A percentile compares a stretch with the other conserved stretches of the same genome.
phyloP scores from a whole-genome alignment of 495 filamentous ascomycete species.

The Aspergillus saccharolyticus region DNA sequence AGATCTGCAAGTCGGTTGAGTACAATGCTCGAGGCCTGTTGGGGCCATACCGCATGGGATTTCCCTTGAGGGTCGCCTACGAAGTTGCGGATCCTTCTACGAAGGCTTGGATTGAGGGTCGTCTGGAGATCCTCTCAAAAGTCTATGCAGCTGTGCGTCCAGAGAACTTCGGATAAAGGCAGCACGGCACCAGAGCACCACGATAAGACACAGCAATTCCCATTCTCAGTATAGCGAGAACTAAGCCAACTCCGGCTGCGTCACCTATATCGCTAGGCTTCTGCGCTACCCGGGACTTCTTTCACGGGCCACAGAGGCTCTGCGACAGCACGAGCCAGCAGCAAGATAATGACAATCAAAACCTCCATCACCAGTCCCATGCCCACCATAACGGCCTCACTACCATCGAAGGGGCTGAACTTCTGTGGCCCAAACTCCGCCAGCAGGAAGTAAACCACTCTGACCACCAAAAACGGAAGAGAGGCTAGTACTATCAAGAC shows the following conservation, averaged over 20 bases:
- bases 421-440: slow-evolving; percentile 20
- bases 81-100: slow-evolving; percentile 27
- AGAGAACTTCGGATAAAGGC: slow-evolving; percentile 15
- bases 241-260: no score
- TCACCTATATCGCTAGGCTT: background rate
- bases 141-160: slow-evolving; percentile 24
- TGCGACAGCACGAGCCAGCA: slow-evolving; percentile 22
- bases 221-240: no score
- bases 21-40: slow-evolving; percentile 26
- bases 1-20: slow-evolving; percentile 35
- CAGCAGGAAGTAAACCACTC: slow-evolving; percentile 25
- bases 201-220: background rate
- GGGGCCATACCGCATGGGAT: slow-evolving; percentile 30
- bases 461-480: slow-evolving; percentile 26
- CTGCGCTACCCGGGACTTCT: background rate
- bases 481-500: slow-evolving; percentile 17
- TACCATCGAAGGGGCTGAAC: slow-evolving; percentile 22
- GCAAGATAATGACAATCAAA: slow-evolving; percentile 19
- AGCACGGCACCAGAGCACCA: background rate
- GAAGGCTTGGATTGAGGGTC: slow-evolving; percentile 25
- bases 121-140: slow-evolving; percentile 24
- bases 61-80: slow-evolving; percentile 28
- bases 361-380: slow-evolving; percentile 34
- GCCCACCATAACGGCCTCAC: slow-evolving; percentile 20
- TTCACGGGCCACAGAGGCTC: slow-evolving; percentile 18